These are phyloP conservation scores for Monosporascus cannonballus DNA, from an alignment of 2,329 filamentous ascomycete species.

Conservation along the genomic window DNA sequence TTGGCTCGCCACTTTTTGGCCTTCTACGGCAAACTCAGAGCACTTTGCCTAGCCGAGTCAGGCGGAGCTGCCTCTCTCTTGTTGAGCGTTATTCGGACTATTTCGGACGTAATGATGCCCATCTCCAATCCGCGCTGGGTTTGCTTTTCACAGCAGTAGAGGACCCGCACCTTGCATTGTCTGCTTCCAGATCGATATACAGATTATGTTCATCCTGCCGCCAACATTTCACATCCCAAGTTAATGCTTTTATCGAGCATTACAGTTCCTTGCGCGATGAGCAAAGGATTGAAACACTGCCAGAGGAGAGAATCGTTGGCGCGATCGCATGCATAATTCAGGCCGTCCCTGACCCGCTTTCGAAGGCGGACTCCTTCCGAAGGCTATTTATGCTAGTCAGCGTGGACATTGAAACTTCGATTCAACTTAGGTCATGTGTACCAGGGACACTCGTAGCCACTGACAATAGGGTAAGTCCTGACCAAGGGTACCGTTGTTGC, in stretches of 20 bases:
- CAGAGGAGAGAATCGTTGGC: conserved; percentile 67
- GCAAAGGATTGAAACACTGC: conserved; percentile 57
- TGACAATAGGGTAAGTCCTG: conserved; percentile 20
- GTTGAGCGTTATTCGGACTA: conserved; percentile 71
- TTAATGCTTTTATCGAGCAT: conserved; percentile 63
- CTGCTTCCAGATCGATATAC: conserved; percentile 68
- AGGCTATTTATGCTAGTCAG: conserved; percentile 57
- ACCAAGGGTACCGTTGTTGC: no score
- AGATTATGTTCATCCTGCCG: conserved; percentile 72
- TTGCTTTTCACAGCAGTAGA: conserved; percentile 67
- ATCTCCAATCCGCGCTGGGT: conserved; percentile 64
- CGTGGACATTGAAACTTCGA: conserved; percentile 47
- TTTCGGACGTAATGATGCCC: conserved; percentile 63
- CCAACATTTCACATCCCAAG: conserved; percentile 58
- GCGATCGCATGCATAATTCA: conserved; percentile 73
- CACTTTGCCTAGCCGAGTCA: conserved; percentile 54
- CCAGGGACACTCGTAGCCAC: conserved; percentile 14
- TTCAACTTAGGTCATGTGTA: conserved; percentile 28
- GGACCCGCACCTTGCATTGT: conserved; percentile 54
- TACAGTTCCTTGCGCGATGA: conserved; percentile 59
- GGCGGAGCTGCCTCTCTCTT: conserved; percentile 62
- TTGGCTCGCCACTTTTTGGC: conserved; percentile 52
- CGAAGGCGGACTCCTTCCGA: conserved; percentile 47
- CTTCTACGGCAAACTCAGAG: conserved; percentile 44
- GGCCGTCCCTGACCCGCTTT: conserved; percentile 54